phyloP scores from a whole-genome alignment of 106 monocot species.

The Triglochin maritima region DNA sequence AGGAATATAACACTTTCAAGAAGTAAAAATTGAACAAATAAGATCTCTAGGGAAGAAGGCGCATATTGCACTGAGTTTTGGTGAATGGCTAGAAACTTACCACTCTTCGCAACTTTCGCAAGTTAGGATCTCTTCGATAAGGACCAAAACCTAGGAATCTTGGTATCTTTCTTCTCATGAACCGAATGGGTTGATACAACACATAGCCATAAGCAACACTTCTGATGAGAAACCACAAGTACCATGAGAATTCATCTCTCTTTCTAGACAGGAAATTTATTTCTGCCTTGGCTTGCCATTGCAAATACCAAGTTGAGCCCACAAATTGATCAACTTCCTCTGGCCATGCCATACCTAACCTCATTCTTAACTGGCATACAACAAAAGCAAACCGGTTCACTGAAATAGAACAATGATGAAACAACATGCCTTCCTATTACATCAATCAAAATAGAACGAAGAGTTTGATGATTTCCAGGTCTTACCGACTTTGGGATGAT shows the following conservation, averaged over 20 bases:
- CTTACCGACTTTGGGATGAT: slow-evolving; percentile 62
- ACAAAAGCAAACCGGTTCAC: too few relatives aligned
- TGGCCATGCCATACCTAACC: slow-evolving; percentile 83
- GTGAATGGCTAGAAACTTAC: too few relatives aligned
- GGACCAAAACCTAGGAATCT: slow-evolving; percentile 65
- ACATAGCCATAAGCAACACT: slow-evolving; percentile 47
- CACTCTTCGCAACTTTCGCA: slow-evolving; percentile 61
- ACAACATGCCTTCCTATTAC: not conserved
- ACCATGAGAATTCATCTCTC: slow-evolving; percentile 40
- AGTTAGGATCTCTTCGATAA: slow-evolving; percentile 60
- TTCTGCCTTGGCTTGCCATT: slow-evolving; percentile 86
- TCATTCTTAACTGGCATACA: slow-evolving; percentile 45
- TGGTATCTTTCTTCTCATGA: slow-evolving; percentile 38
- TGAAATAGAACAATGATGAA: not conserved
- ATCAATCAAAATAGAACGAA: not conserved
- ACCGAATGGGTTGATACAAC: slow-evolving; percentile 45
- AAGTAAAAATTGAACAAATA: too few relatives aligned
- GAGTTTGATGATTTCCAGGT: not conserved
- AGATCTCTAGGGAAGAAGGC: too few relatives aligned
- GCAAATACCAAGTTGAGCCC: slow-evolving; percentile 72
- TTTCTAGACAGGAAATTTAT: slow-evolving; percentile 47
- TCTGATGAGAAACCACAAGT: slow-evolving; percentile 57
- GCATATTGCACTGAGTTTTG: too few relatives aligned
- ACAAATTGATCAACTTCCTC: slow-evolving; percentile 79
- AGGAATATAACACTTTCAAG: too few relatives aligned